These are phyloP conservation scores for Pichia terricola DNA, from an alignment of 1,139 yeast genomes.

Conservation along the genomic window DNA sequence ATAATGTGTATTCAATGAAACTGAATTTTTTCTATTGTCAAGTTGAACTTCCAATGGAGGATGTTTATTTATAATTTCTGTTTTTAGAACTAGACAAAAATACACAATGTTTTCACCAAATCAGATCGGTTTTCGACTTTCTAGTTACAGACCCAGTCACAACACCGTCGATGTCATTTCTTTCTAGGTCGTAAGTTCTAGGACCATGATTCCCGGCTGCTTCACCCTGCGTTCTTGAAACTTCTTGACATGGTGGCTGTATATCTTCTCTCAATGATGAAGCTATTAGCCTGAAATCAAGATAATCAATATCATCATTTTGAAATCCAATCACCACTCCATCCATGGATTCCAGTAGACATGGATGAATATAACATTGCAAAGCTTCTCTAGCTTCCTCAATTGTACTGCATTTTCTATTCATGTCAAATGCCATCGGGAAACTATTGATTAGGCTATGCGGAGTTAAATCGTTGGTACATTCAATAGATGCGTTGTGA, in stretches of 20 bases:
- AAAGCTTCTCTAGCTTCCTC: conserved; percentile 49
- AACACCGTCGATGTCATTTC: too few relatives aligned
- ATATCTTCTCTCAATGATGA: not conserved
- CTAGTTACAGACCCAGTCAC: conserved; percentile 5
- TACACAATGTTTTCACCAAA: not conserved
- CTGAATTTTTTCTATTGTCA: too few relatives aligned
- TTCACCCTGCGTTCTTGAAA: too few relatives aligned
- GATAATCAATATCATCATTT: conserved; percentile 38
- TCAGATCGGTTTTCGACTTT: not conserved
- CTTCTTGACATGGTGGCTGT: too few relatives aligned
- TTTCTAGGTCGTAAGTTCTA: too few relatives aligned
- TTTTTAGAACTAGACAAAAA: too few relatives aligned
- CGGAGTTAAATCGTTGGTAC: not conserved
- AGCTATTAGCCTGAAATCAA: conserved; percentile 10
- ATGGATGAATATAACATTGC: conserved; percentile 44
- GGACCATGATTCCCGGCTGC: too few relatives aligned
- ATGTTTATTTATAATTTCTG: too few relatives aligned
- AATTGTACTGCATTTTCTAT: conserved; percentile 31
- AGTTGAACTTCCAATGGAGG: not conserved
- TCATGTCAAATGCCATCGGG: conserved; percentile 1
- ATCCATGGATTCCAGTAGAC: conserved; percentile 36
- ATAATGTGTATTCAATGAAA: too few relatives aligned
- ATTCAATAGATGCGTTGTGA: not conserved
- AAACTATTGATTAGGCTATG: too few relatives aligned
- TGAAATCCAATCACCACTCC: conserved; percentile 54